Evolutionary conservation across 805 yeast species (phyloP).

Genomic region (Kodamaea kakaduensis): DNA sequence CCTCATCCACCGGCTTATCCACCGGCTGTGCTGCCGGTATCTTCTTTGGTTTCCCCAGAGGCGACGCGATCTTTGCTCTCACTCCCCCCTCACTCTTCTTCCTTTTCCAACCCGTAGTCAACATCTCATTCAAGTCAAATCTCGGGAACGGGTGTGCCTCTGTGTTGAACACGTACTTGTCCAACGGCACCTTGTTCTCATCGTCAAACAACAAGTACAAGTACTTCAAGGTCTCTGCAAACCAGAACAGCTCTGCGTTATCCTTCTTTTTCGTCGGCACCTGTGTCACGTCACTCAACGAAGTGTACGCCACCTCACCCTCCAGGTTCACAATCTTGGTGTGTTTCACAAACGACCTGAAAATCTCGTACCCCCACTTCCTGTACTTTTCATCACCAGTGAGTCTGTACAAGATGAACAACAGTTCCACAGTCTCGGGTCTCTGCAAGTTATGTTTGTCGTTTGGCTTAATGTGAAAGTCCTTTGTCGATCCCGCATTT

Average conservation of each 20-base stretch:
- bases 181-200: constrained; percentile 58
- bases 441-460: constrained; percentile 87
- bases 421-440: constrained; percentile 90
- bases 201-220: constrained; percentile 74
- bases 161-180: constrained; percentile 75
- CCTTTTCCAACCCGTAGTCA: constrained; percentile 63
- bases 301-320: constrained; percentile 52
- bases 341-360: constrained; percentile 61
- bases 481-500: constrained; percentile 41
- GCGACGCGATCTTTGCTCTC: constrained; percentile 11
- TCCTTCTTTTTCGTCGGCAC: constrained; percentile 54
- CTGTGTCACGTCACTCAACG: constrained; percentile 61
- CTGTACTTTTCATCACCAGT: constrained; percentile 80
- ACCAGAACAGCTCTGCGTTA: constrained; percentile 90
- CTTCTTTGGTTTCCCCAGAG: constrained; percentile 24
- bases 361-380: constrained; percentile 86
- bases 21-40: constrained; percentile 42
- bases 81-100: constrained; percentile 18
- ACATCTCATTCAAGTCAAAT: constrained; percentile 47
- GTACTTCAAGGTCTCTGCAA: constrained; percentile 88
- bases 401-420: constrained; percentile 73
- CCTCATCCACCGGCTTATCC: constrained; percentile 34
- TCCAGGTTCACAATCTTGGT: constrained; percentile 44
- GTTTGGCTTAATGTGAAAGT: constrained; percentile 62
- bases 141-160: constrained; percentile 94